Evolutionary conservation across 371 early-diverging fungal genomes (phyloP).

Genomic region (Apophysomyces elegans): DNA sequence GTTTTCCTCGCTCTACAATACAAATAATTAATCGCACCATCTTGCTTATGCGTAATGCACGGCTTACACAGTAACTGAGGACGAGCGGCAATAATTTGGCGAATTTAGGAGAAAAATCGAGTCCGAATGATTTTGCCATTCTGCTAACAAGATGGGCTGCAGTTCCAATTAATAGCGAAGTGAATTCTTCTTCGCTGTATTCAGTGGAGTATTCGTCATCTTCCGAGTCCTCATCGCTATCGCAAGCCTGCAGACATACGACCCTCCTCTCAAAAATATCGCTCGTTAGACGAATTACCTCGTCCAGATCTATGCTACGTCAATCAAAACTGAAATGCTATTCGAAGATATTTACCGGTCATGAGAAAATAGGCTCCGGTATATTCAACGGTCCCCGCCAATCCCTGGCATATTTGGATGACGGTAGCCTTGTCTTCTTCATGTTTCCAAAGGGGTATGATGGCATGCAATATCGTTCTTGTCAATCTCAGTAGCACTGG

Average conservation of each 20-base stretch:
- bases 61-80: slow-evolving; percentile 60
- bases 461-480: slow-evolving; percentile 64
- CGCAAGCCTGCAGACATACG: slow-evolving; percentile 76
- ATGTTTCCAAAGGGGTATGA: slow-evolving; percentile 74
- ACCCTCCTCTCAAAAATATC: slow-evolving; percentile 80
- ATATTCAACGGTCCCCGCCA: slow-evolving; percentile 69
- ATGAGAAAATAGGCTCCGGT: slow-evolving; percentile 82
- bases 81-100: slow-evolving; percentile 76
- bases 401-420: slow-evolving; percentile 73
- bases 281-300: slow-evolving; percentile 57
- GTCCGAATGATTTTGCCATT: slow-evolving; percentile 73
- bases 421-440: slow-evolving; percentile 84
- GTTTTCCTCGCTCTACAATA: slow-evolving; percentile 59
- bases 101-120: slow-evolving; percentile 70
- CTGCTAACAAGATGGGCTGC: slow-evolving; percentile 85
- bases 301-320: slow-evolving; percentile 40
- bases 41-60: not conserved
- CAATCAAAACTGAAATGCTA: not conserved
- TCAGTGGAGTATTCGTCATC: slow-evolving; percentile 61
- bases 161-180: slow-evolving; percentile 75
- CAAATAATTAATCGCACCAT: not conserved
- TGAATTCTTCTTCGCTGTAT: slow-evolving; percentile 69
- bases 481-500: slow-evolving; percentile 61
- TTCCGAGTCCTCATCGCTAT: slow-evolving; percentile 64
- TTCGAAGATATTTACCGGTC: slow-evolving; percentile 52